These are phyloP conservation scores for Suhomyces kunorum DNA, from an alignment of 1,139 yeast genomes.

Conservation along the genomic window DNA sequence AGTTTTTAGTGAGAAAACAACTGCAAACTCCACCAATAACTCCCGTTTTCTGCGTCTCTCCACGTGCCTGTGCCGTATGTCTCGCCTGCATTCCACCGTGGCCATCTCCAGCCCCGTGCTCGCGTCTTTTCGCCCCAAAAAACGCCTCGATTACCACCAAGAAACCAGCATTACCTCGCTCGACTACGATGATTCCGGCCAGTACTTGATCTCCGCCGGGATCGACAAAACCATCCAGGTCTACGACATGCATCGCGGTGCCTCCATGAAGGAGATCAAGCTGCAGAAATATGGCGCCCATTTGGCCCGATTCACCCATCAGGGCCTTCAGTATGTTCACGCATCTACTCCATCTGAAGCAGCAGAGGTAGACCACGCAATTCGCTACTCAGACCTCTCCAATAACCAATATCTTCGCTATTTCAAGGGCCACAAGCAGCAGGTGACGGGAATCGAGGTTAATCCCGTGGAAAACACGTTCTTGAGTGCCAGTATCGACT, in stretches of 20 bases:
- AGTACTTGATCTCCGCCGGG: constrained; percentile 73
- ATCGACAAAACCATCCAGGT: constrained; percentile 82
- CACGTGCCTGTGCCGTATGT: not conserved
- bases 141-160: constrained; percentile 58
- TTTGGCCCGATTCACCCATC: constrained; percentile 81
- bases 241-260: constrained; percentile 75
- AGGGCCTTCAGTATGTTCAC: constrained; percentile 70
- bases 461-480: constrained; percentile 72
- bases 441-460: constrained; percentile 71
- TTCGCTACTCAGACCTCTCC: constrained; percentile 72
- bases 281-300: constrained; percentile 94
- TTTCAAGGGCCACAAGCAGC: constrained; percentile 81
- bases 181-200: constrained; percentile 86
- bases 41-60: not conserved
- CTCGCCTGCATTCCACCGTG: constrained; percentile 12
- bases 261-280: constrained; percentile 62
- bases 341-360: constrained; percentile 63
- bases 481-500: constrained; percentile 71
- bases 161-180: constrained; percentile 71
- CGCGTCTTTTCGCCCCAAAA: constrained; percentile 54
- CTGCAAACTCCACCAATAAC: not conserved
- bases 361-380: constrained; percentile 57
- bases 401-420: constrained; percentile 81
- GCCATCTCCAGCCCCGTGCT: constrained; percentile 47
- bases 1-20: too few relatives aligned